phyloP scores from a whole-genome alignment of 2,329 filamentous ascomycete genomes.

The Fusarium phyllophilum region DNA sequence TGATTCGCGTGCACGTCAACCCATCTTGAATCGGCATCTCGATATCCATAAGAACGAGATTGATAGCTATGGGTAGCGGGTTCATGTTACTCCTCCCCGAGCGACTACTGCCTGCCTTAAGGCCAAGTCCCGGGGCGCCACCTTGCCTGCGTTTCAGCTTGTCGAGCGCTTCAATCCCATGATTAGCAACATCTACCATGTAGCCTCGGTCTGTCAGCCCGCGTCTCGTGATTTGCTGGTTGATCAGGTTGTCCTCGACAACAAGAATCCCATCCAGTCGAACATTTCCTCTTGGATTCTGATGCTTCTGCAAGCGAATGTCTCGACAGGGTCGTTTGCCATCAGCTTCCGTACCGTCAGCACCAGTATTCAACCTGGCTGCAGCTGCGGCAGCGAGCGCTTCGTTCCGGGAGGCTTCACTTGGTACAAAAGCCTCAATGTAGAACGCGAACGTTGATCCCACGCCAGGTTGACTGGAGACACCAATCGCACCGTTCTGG shows the following conservation, averaged over 20 bases:
- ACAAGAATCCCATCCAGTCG: slow-evolving; percentile 59
- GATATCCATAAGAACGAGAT: slow-evolving; percentile 78
- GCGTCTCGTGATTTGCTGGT: slow-evolving; percentile 65
- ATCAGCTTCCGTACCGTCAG: slow-evolving; percentile 31
- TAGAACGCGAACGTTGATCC: slow-evolving; percentile 82
- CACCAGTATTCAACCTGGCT: slow-evolving; percentile 45
- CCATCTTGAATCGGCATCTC: slow-evolving; percentile 82
- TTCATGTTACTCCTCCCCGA: slow-evolving; percentile 26
- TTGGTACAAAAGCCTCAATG: slow-evolving; percentile 66
- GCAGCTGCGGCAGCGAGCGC: slow-evolving; percentile 52
- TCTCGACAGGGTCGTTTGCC: slow-evolving; percentile 37
- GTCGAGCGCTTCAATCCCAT: slow-evolving; percentile 66
- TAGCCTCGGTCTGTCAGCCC: slow-evolving; percentile 62
- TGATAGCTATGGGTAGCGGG: slow-evolving; percentile 53
- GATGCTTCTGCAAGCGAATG: slow-evolving; percentile 36
- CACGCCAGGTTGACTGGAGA: slow-evolving; percentile 73
- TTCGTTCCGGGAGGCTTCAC: slow-evolving; percentile 52
- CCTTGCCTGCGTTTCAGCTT: slow-evolving; percentile 49
- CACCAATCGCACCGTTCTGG: slow-evolving; percentile 82
- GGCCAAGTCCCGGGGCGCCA: slow-evolving; percentile 30
- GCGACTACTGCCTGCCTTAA: background rate
- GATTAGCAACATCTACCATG: slow-evolving; percentile 64
- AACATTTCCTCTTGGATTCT: slow-evolving; percentile 42
- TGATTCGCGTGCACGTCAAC: slow-evolving; percentile 70
- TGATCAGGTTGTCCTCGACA: slow-evolving; percentile 70